Conservation (phyloP, 2,329 filamentous ascomycete genomes). For the Bipolaris oryzae region DNA sequence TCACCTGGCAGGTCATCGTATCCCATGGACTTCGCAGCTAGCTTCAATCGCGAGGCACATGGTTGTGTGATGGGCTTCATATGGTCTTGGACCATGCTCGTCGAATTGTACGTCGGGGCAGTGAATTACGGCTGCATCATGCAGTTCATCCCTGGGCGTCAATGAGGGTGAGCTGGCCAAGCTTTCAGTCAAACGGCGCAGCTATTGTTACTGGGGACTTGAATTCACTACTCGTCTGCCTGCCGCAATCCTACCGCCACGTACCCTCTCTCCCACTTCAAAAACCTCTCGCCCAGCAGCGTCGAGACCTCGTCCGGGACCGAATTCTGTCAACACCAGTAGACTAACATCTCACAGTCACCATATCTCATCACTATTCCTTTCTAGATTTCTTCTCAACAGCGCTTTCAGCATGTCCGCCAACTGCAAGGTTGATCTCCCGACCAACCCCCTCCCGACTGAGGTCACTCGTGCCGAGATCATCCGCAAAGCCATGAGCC, state of each 20-base stretch:
- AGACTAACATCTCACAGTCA: background rate
- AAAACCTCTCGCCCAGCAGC: constrained; percentile 31
- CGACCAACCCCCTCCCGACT: background rate
- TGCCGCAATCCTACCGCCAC: constrained; percentile 7
- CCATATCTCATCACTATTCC: background rate
- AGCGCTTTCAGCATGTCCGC: constrained; percentile 13
- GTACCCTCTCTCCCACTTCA: constrained; percentile 17
- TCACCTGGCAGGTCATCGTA: constrained; percentile 12
- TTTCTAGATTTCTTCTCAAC: background rate
- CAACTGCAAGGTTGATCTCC: constrained; percentile 2
- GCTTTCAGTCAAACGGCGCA: constrained; percentile 25
- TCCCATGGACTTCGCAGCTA: constrained; percentile 6
- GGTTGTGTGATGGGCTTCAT: constrained; percentile 4
- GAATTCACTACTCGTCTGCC: constrained; percentile 26
- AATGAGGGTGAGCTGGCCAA: constrained; percentile 19
- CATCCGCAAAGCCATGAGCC: constrained; percentile 32
- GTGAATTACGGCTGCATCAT: constrained; percentile 19
- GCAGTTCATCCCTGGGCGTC: constrained; percentile 8
- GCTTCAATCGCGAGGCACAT: constrained; percentile 11
- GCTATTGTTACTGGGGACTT: constrained; percentile 19
- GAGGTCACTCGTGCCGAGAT: constrained; percentile 11
- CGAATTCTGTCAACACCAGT: background rate
- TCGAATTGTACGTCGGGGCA: constrained; percentile 9
- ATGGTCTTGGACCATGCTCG: constrained; percentile 15
- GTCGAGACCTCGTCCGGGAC: constrained; percentile 30